Conservation (phyloP, 2,329 filamentous ascomycete species). For the Cercospora sojina region DNA sequence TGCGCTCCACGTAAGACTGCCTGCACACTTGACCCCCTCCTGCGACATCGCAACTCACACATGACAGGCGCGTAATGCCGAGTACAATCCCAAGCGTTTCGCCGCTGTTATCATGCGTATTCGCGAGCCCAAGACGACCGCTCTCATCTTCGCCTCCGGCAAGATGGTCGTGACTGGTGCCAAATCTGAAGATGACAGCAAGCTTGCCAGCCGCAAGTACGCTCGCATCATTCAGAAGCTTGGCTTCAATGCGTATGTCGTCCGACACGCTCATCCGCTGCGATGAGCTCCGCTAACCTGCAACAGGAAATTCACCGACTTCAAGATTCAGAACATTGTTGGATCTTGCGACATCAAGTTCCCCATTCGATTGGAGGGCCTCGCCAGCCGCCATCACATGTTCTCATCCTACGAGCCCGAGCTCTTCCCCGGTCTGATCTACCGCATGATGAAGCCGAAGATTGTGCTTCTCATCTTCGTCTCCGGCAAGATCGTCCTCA, state of each 20-base stretch:
- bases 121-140: conserved; percentile 96
- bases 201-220: conserved; percentile 95
- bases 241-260: conserved; percentile 68
- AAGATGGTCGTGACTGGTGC: conserved; percentile 99
- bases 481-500: conserved; percentile 96
- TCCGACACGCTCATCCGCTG: conserved; percentile 8
- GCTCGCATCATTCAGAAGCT: conserved; percentile 99
- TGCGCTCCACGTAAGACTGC: conserved; percentile 65
- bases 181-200: conserved; percentile 96
- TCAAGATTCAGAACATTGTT: conserved; percentile 99
- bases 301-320: conserved; percentile 83
- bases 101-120: conserved; percentile 82
- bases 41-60: conserved; percentile 4
- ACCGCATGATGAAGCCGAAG: conserved; percentile 99
- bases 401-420: conserved; percentile 99
- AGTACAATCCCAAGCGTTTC: conserved; percentile 85
- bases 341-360: conserved; percentile 99
- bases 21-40: neutral
- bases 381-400: conserved; percentile 96
- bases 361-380: conserved; percentile 91
- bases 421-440: conserved; percentile 97
- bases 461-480: conserved; percentile 95
- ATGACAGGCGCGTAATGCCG: conserved; percentile 69
- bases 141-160: conserved; percentile 94
- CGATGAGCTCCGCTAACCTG: conserved; percentile 4